Evolutionary conservation across 371 early-diverging fungal genomes (phyloP).

Genomic region (Dinochytrium kinnereticum): DNA sequence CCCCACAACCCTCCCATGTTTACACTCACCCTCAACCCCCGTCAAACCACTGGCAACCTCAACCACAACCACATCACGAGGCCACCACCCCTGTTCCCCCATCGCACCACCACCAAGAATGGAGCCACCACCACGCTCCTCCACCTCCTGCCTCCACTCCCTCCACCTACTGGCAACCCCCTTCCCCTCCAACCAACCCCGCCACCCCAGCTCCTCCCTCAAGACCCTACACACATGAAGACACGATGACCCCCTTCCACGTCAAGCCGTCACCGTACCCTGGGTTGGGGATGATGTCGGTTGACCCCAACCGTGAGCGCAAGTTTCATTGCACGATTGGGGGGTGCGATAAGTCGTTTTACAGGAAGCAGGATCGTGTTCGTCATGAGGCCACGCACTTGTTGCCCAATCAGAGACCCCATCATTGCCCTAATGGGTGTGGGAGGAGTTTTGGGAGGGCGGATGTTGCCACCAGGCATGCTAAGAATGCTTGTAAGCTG

Average conservation of each 20-base stretch:
- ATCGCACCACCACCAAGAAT: background rate
- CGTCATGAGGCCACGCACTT: slow-evolving; percentile 1
- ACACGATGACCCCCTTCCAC: background rate
- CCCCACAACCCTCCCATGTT: background rate
- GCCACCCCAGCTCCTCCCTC: background rate
- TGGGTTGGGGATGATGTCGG: too few species aligned
- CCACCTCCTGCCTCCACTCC: background rate
- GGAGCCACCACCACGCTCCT: background rate
- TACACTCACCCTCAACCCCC: background rate
- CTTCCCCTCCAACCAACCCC: background rate
- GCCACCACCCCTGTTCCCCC: background rate
- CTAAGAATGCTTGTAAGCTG: slow-evolving; percentile 3
- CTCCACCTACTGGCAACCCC: background rate
- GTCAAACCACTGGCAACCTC: background rate
- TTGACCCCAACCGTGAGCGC: background rate
- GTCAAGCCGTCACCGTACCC: background rate
- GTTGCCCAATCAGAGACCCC: background rate
- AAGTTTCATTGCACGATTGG: background rate
- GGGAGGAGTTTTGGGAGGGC: slow-evolving; percentile 6
- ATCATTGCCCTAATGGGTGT: slow-evolving; percentile 4
- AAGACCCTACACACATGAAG: too few species aligned
- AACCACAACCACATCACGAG: background rate
- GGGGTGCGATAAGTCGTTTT: slow-evolving; percentile 1
- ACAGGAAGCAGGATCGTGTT: background rate
- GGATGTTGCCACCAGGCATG: slow-evolving; percentile 7